phyloP scores from a whole-genome alignment of 2,329 filamentous ascomycete genomes.

The Pleurostoma richardsiae region DNA sequence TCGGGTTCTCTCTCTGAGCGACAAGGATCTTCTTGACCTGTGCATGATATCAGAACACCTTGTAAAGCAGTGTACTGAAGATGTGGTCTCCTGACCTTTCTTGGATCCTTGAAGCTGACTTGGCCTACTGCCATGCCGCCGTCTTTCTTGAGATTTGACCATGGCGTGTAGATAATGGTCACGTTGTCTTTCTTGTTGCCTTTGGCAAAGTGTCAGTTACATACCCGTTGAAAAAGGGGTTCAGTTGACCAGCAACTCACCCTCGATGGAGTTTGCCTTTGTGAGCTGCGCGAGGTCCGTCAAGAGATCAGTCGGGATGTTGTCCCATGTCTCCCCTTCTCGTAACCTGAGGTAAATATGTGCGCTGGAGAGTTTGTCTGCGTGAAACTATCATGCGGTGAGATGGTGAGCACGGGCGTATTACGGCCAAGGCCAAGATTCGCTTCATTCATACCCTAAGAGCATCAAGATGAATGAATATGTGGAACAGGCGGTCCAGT shows the following conservation, averaged over 20 bases:
- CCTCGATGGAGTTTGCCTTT: slow-evolving; percentile 98
- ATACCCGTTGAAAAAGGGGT: neutral
- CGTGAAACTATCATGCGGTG: slow-evolving; percentile 67
- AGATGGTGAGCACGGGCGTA: too few relatives aligned
- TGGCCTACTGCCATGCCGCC: slow-evolving; percentile 94
- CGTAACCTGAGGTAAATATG: slow-evolving; percentile 90
- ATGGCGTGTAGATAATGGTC: slow-evolving; percentile 94
- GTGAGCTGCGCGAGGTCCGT: slow-evolving; percentile 93
- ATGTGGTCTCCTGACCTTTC: slow-evolving; percentile 41
- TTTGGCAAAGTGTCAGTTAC: slow-evolving; percentile 24
- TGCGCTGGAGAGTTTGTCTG: slow-evolving; percentile 92
- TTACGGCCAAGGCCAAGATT: too few relatives aligned
- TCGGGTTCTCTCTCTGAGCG: slow-evolving; percentile 73
- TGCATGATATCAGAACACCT: too few relatives aligned
- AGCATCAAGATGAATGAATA: neutral
- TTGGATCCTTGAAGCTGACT: slow-evolving; percentile 87
- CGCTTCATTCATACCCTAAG: slow-evolving; percentile 22
- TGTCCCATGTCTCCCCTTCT: slow-evolving; percentile 78
- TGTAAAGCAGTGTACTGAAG: too few relatives aligned
- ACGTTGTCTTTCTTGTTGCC: slow-evolving; percentile 99
- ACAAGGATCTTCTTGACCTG: slow-evolving; percentile 80
- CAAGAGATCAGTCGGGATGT: slow-evolving; percentile 68
- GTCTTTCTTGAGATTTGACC: slow-evolving; percentile 90
- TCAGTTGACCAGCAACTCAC: slow-evolving; percentile 30
- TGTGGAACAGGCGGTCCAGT: slow-evolving; percentile 14